Evolutionary conservation across 2,329 filamentous ascomycete species (phyloP).

Genomic region (Neopestalotiopsis sp.): DNA sequence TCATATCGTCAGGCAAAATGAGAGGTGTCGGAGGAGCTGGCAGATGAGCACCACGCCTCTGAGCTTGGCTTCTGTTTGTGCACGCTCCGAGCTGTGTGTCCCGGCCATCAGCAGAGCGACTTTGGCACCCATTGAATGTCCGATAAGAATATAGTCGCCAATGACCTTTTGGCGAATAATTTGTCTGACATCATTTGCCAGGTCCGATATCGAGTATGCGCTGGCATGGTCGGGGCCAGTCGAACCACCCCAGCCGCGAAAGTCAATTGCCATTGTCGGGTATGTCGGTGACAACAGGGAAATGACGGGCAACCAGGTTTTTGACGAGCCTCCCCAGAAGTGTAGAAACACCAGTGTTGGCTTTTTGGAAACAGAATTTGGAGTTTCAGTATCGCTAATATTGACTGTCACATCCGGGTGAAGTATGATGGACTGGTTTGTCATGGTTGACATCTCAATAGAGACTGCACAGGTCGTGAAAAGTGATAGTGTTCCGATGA

Average conservation of each 20-base stretch:
- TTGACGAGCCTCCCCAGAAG: slow-evolving; percentile 44
- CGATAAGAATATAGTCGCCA: slow-evolving; percentile 37
- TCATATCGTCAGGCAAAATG: slow-evolving; percentile 37
- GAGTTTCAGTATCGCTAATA: neutral
- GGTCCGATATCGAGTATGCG: slow-evolving; percentile 36
- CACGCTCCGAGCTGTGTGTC: neutral
- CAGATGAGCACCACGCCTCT: slow-evolving; percentile 40
- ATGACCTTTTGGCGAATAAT: slow-evolving; percentile 27
- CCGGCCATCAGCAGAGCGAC: slow-evolving; percentile 36
- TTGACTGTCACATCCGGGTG: neutral
- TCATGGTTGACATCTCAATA: neutral
- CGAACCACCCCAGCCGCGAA: slow-evolving; percentile 44
- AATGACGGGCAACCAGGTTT: slow-evolving; percentile 34
- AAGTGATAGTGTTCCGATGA: no score
- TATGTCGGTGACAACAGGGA: slow-evolving; percentile 24
- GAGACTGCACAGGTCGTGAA: neutral
- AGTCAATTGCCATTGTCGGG: slow-evolving; percentile 36
- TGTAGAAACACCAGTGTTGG: slow-evolving; percentile 39
- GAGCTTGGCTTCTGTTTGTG: slow-evolving; percentile 18
- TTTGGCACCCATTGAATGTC: slow-evolving; percentile 47
- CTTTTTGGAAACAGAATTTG: no score
- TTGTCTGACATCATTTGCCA: slow-evolving; percentile 29
- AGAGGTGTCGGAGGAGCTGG: slow-evolving; percentile 39
- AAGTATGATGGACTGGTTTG: neutral
- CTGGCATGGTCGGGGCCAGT: slow-evolving; percentile 31